Evolutionary conservation across 257 asterid species (phyloP).

Genomic region (Sherardia arvensis): DNA sequence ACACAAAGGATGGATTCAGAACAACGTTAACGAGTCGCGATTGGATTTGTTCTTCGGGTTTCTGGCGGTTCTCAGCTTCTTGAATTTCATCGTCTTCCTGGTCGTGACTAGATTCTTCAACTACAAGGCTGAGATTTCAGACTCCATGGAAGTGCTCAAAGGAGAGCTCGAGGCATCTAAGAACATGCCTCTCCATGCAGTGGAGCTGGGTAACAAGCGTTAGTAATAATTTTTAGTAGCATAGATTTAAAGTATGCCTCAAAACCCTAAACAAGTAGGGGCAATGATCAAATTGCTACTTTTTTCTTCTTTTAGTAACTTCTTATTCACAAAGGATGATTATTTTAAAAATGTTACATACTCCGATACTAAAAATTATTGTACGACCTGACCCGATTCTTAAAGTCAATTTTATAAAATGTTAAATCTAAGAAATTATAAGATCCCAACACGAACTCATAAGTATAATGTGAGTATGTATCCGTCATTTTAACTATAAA

Average conservation of each 20-base stretch:
- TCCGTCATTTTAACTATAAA: no score
- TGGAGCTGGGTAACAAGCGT: not conserved
- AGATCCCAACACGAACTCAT: no score
- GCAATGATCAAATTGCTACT: no score
- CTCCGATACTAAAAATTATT: no score
- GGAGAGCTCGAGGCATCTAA: conserved; percentile 36
- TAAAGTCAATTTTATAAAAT: no score
- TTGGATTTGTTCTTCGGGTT: conserved; percentile 65
- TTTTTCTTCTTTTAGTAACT: no score
- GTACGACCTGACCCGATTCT: no score
- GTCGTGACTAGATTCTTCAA: conserved; percentile 41
- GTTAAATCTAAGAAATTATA: no score
- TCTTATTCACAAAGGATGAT: no score
- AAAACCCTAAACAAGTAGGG: not conserved
- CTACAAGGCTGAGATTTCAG: conserved; percentile 73
- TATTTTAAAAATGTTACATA: no score
- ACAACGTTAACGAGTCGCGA: conserved; percentile 67
- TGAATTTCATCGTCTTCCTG: conserved; percentile 48
- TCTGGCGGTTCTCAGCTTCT: conserved; percentile 36
- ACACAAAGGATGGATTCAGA: conserved; percentile 41
- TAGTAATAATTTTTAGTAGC: not conserved
- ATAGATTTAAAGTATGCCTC: not conserved
- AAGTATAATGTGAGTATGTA: no score
- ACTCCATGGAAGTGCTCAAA: conserved; percentile 48
- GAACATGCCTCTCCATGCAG: not conserved